phyloP scores from a whole-genome alignment of 2,329 filamentous ascomycete species.

The Trichoderma aggressivum region DNA sequence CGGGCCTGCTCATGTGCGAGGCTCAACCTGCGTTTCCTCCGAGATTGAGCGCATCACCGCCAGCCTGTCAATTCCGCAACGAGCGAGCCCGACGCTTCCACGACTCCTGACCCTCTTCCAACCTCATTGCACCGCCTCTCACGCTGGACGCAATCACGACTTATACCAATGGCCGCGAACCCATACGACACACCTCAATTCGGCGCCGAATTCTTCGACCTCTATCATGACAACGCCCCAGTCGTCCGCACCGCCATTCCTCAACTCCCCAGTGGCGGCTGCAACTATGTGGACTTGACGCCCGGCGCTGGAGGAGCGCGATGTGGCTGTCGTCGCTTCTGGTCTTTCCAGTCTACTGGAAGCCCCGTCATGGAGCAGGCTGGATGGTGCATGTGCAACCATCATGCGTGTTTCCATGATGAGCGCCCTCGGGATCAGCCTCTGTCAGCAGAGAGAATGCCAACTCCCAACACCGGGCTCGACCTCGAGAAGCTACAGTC shows the following conservation, averaged over 20 bases:
- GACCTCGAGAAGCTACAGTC: constrained; percentile 52
- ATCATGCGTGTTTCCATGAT: constrained; percentile 61
- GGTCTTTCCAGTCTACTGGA: constrained; percentile 43
- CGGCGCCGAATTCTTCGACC: constrained; percentile 50
- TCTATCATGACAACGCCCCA: constrained; percentile 48
- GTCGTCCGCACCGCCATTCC: constrained; percentile 26
- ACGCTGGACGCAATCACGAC: constrained; percentile 24
- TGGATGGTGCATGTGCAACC: constrained; percentile 59
- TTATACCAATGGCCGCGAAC: constrained; percentile 49
- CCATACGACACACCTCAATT: constrained; percentile 45
- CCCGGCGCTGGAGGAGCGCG: constrained; percentile 50
- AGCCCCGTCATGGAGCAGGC: constrained; percentile 41
- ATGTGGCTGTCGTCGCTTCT: constrained; percentile 61
- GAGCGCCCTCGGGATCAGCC: constrained; percentile 33
- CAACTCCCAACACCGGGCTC: constrained; percentile 35
- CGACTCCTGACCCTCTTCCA: not conserved
- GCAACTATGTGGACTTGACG: constrained; percentile 56
- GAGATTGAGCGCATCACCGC: not conserved
- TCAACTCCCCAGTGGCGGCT: constrained; percentile 49
- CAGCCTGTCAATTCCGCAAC: constrained; percentile 13
- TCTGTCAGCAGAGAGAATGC: constrained; percentile 25
- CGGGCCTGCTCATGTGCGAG: constrained; percentile 35
- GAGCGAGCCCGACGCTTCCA: constrained; percentile 10
- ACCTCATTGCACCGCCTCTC: no score
- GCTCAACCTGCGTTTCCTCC: constrained; percentile 20